A percentile compares a stretch with the other conserved stretches of the same genome.
Evolutionary conservation across 140 eudicot genomes (phyloP).

Genomic region (Cichorium intybus): DNA sequence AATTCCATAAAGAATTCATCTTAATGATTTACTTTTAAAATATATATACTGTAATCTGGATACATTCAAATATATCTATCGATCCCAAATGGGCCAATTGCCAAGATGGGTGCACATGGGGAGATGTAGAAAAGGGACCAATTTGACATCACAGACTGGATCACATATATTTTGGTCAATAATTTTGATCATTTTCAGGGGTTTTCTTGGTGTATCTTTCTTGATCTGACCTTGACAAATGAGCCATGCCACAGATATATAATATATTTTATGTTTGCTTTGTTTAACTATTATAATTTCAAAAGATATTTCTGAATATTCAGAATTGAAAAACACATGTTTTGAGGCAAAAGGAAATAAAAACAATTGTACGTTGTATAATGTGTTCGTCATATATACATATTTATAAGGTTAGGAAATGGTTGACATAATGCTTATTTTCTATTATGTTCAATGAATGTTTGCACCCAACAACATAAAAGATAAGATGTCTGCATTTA

Average conservation of each 20-base stretch:
- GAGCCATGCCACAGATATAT: conserved; percentile 17
- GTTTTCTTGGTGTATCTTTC: conserved; percentile 25
- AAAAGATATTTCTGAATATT: background rate
- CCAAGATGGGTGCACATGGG: conserved; percentile 27
- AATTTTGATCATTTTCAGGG: conserved; percentile 33
- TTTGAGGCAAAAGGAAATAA: background rate
- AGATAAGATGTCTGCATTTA: background rate
- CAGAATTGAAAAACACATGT: background rate
- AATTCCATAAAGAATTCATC: background rate
- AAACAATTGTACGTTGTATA: background rate
- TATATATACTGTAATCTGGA: background rate
- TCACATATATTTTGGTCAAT: conserved; percentile 36
- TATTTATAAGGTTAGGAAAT: background rate
- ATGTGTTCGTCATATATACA: background rate
- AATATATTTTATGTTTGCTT: background rate
- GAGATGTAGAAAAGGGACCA: conserved; percentile 16
- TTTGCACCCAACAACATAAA: conserved; percentile 1
- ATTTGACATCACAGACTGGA: conserved; percentile 41
- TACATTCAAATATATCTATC: conserved; percentile 1
- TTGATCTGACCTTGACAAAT: conserved; percentile 42
- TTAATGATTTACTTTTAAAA: background rate
- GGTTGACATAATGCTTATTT: conserved; percentile 12
- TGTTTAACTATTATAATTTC: background rate
- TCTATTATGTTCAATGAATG: background rate
- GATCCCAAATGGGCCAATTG: conserved; percentile 7